Base-by-base conservation (phyloP, 1,284 basidiomycete species). In the Athelia psychrophila region DNA sequence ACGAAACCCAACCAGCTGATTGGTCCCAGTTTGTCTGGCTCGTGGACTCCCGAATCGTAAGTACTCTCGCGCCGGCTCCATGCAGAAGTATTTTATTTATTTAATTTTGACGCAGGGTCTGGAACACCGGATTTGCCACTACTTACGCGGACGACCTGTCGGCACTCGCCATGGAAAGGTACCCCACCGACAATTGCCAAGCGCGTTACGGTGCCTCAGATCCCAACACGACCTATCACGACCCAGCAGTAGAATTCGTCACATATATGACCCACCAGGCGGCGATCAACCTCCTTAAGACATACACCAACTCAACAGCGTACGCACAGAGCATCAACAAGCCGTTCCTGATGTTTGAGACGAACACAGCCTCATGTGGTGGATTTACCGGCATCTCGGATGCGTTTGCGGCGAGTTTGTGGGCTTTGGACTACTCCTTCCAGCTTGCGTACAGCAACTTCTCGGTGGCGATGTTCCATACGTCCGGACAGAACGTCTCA, bases 331-430 rank as follows among this genome's bases (percentile, higher is more conserved):
- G 51, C 1, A 64, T 64, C 12, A 67, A 67, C 23, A 86, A 86
- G 60, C 77, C 78, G 2, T 68, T 88, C 50, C 54, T 88, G 51
- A 76, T 81, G 76, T 71, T 79, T 52, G 81, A 92, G 68, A 91
- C 86, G 10, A 93, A 93, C 68, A 84, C 88, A 0, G 91, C 87
- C 0, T 86, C 85, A 27, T 93, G 90, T 68, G 87, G 88, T 64
- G 91, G 91, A 9, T 46, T 46, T 20, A n/a, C 44, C 9, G 44
- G 44, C 22, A 46, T 46, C n/a, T 16, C 22, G 4, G 44, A 46
- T 18, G 75, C 70, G 35, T 81, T 80, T 56, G 78, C 71, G 8
- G 73, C 73, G 1, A 70, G 78, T 12, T 64, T 81, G 51, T 81
- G 81, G 80, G 67, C 62, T 5, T 50, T 72, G 8, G 74, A 75